Evolutionary conservation across 495 filamentous ascomycete species (phyloP).

Genomic region (Podospora appendiculata): DNA sequence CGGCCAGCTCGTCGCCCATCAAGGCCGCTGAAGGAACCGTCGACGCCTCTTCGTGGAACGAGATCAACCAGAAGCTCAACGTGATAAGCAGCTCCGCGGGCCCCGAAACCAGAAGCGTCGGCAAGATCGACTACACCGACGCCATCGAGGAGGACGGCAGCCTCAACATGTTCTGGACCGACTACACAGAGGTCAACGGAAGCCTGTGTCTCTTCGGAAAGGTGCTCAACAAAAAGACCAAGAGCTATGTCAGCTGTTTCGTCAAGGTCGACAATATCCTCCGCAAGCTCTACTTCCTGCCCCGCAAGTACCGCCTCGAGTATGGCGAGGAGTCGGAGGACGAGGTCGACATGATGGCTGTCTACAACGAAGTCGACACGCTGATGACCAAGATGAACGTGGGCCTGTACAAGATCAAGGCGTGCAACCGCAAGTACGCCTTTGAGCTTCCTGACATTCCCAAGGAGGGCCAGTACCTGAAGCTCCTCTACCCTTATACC

Average conservation of each 20-base stretch:
- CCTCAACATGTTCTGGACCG: slow-evolving; percentile 91
- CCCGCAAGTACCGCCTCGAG: slow-evolving; percentile 54
- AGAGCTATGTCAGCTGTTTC: slow-evolving; percentile 79
- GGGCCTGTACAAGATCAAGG: slow-evolving; percentile 86
- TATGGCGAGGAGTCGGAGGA: slow-evolving; percentile 64
- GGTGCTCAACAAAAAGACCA: slow-evolving; percentile 80
- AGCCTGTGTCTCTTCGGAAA: slow-evolving; percentile 93
- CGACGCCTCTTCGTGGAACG: slow-evolving; percentile 83
- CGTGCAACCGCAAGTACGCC: slow-evolving; percentile 83
- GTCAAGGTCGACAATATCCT: slow-evolving; percentile 93
- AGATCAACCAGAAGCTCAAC: slow-evolving; percentile 79
- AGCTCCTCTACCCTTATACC: slow-evolving; percentile 86
- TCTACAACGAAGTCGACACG: slow-evolving; percentile 77
- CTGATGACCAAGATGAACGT: slow-evolving; percentile 81
- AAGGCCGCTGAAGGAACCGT: slow-evolving; percentile 45
- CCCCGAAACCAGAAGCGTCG: slow-evolving; percentile 52
- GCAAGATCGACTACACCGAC: slow-evolving; percentile 73
- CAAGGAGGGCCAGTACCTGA: slow-evolving; percentile 83
- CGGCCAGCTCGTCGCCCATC: slow-evolving; percentile 68
- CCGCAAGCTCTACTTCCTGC: slow-evolving; percentile 88
- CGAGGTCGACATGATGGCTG: slow-evolving; percentile 80
- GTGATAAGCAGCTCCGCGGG: slow-evolving; percentile 56
- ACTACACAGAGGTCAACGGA: slow-evolving; percentile 91
- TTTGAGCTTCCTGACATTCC: slow-evolving; percentile 88
- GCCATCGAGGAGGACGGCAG: slow-evolving; percentile 87